phyloP scores from a whole-genome alignment of 2,329 filamentous ascomycete species.

The Paraconiothyrium brasiliense region DNA sequence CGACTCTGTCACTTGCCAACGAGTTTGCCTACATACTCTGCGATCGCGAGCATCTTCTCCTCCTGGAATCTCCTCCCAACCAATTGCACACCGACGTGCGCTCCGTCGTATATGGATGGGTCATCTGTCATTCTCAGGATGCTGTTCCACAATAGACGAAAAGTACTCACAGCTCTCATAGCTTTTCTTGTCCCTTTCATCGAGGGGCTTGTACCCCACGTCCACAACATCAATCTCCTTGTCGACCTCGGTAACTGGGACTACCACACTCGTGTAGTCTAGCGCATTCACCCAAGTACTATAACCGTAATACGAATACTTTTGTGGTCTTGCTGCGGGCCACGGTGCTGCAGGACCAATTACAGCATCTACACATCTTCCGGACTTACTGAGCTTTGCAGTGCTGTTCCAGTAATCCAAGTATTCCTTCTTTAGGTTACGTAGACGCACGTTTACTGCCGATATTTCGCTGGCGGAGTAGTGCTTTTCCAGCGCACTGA shows the following conservation, averaged over 20 bases:
- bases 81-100: slow-evolving; percentile 49
- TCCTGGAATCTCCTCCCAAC: slow-evolving; percentile 50
- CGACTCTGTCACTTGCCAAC: slow-evolving; percentile 26
- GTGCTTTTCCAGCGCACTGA: slow-evolving; percentile 26
- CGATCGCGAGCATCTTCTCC: slow-evolving; percentile 51
- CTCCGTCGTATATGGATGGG: slow-evolving; percentile 50
- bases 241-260: slow-evolving; percentile 47
- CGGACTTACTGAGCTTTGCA: slow-evolving; percentile 32
- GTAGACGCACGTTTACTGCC: slow-evolving; percentile 41
- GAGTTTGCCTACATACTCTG: slow-evolving; percentile 40
- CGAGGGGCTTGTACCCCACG: slow-evolving; percentile 34
- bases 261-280: slow-evolving; percentile 45
- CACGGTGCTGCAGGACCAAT: slow-evolving; percentile 50
- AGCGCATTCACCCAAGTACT: slow-evolving; percentile 41
- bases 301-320: slow-evolving; percentile 48
- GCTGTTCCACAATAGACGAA: slow-evolving; percentile 10
- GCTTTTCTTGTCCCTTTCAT: slow-evolving; percentile 37
- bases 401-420: slow-evolving; percentile 52
- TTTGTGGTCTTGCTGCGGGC: slow-evolving; percentile 42
- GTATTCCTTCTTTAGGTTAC: slow-evolving; percentile 44
- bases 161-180: slow-evolving; percentile 41
- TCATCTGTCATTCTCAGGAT: slow-evolving; percentile 43
- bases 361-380: slow-evolving; percentile 49
- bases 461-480: slow-evolving; percentile 44
- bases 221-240: slow-evolving; percentile 38